Evolutionary conservation across 768 basidiomycete genomes (phyloP), one percentile per base, ranked within the genome.

Genomic region (Nevesoporus exiguus): DNA sequence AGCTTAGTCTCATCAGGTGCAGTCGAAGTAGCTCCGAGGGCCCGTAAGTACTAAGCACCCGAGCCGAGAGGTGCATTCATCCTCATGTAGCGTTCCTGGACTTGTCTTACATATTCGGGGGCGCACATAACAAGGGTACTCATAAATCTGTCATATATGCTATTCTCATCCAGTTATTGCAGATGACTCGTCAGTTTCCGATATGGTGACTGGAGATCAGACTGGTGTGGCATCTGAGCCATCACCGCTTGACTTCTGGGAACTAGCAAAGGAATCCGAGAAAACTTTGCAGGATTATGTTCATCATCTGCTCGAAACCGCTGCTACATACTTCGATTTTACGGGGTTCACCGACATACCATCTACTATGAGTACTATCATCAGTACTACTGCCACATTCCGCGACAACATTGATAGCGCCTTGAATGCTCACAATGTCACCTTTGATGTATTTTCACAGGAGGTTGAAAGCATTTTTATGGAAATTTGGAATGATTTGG

Each of bases 391-490:
- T 6, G 19, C 61, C 29, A 39, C 51, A 5, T 56, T 62, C 27
- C 57, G 60, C 6, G 3, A 40, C 9, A n/a, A 11, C n/a, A 55
- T 62, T 3, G 34, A 49, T 21, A 51, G 17, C 14, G 29, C 39
- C 17, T 19, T 62, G 24, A 51, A 52, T 15, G 48, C 49, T 11
- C 51, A 30, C 6, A 1, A 51, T 15, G 29, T 59, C 9, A 50
- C 60, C 2, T 25, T 62, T 2, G 51, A 53, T 21, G 13, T 8
- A 2, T 17, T 62, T 29, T 49, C 37, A 53, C 0, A 34, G 2
- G 61, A 62, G 7, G 61, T 59, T 3, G 57, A 62, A 10, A 29
- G 11, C 2, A 19, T 47, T 63, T 21, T 62, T 14, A 53, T 22
- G 49, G 7, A 0, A 8, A 50, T 54, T 0, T 40, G 25, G 14